These are phyloP conservation scores for Tuber aestivum DNA, from an alignment of 495 filamentous ascomycete species.

Conservation along the genomic window DNA sequence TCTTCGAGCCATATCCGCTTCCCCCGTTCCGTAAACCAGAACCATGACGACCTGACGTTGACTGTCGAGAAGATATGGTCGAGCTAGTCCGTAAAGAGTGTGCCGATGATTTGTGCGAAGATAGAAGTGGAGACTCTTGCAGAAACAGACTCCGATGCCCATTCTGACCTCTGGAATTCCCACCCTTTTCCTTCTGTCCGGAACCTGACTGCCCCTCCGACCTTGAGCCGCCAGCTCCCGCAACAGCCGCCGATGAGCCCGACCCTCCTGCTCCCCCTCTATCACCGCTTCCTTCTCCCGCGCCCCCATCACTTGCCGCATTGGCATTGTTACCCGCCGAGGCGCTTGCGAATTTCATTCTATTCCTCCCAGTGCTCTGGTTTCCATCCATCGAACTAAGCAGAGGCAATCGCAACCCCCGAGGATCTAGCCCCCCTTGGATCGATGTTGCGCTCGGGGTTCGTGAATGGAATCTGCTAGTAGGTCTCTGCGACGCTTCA, in stretches of 20 bases:
- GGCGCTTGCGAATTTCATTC: constrained; percentile 97
- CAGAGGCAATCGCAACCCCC: constrained; percentile 53
- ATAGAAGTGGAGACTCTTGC: constrained; percentile 62
- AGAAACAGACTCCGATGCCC: constrained; percentile 69
- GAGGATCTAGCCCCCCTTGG: constrained; percentile 63
- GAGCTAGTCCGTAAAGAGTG: constrained; percentile 43
- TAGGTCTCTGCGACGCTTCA: constrained; percentile 63
- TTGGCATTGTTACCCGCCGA: constrained; percentile 54
- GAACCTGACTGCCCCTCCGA: constrained; percentile 72
- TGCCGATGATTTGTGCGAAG: constrained; percentile 41
- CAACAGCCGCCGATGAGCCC: constrained; percentile 41
- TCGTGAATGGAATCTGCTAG: constrained; percentile 76
- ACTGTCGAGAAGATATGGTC: constrained; percentile 39
- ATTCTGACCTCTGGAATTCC: constrained; percentile 49
- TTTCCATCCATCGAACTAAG: constrained; percentile 46
- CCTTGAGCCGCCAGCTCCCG: constrained; percentile 59
- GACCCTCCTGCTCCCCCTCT: constrained; percentile 50
- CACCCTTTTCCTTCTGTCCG: constrained; percentile 49
- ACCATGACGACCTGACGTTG: constrained; percentile 43
- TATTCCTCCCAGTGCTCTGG: constrained; percentile 72
- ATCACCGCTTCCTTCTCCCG: constrained; percentile 59
- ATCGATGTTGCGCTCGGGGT: constrained; percentile 93
- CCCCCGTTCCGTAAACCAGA: constrained; percentile 38
- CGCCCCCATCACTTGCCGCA: constrained; percentile 54
- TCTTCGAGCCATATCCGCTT: constrained; percentile 50